Percentiles rank a stretch among this genome's conserved stretches.
Evolutionary conservation across 2,329 filamentous ascomycete species (phyloP).

Genomic region (Trichoderma semiorbis): DNA sequence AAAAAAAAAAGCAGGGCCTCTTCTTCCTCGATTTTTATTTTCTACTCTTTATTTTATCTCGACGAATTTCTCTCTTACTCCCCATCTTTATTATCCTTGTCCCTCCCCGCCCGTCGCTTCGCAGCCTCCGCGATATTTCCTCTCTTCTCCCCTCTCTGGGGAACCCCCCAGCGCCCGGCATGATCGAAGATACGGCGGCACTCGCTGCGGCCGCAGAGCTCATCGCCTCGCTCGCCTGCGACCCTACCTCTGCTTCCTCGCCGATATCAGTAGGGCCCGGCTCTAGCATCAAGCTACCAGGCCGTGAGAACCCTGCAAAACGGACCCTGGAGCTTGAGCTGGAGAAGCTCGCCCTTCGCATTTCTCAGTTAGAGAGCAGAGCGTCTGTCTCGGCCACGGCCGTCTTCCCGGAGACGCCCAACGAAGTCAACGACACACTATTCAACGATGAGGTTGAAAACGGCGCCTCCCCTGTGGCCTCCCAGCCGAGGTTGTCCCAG

Average conservation of each 20-base stretch:
- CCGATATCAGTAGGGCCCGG: slow-evolving; percentile 41
- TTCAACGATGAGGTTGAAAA: slow-evolving; percentile 55
- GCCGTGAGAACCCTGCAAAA: slow-evolving; percentile 72
- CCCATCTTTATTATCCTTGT: neutral
- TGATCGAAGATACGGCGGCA: slow-evolving; percentile 54
- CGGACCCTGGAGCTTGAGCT: slow-evolving; percentile 78
- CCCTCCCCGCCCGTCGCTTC: neutral
- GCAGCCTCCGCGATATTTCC: slow-evolving; percentile 11
- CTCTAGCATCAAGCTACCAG: slow-evolving; percentile 67
- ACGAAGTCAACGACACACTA: slow-evolving; percentile 65
- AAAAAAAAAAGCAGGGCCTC: neutral
- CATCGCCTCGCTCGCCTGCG: slow-evolving; percentile 49
- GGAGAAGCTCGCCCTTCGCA: slow-evolving; percentile 68
- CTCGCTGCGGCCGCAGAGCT: slow-evolving; percentile 53
- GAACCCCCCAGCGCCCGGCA: slow-evolving; percentile 22
- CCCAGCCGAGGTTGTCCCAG: slow-evolving; percentile 45
- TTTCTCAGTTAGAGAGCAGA: slow-evolving; percentile 79
- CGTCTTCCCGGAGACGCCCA: slow-evolving; percentile 75
- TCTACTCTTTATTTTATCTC: neutral
- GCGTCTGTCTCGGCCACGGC: slow-evolving; percentile 58
- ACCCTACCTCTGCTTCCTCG: slow-evolving; percentile 34
- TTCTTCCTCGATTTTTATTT: neutral
- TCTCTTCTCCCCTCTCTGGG: slow-evolving; percentile 12
- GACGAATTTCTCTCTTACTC: neutral
- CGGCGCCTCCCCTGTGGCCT: slow-evolving; percentile 38